phyloP scores from a whole-genome alignment of 108 stramenopile genomes.

The Fistulifera pelliculosa region DNA sequence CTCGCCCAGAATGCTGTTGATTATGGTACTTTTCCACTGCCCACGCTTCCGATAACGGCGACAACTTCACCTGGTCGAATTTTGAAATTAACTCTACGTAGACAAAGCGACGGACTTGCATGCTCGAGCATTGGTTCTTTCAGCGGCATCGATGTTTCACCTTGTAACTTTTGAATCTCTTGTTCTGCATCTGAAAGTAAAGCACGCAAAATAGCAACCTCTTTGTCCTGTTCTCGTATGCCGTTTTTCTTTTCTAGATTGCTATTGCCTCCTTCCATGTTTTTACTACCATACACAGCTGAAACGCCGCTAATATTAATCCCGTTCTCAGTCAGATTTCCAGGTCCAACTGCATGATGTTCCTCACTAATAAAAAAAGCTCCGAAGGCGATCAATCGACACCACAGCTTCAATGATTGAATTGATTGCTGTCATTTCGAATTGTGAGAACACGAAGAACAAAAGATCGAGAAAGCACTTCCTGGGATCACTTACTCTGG shows the following conservation, averaged over 20 bases:
- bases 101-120: slow-evolving; percentile 7
- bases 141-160: slow-evolving; percentile 1
- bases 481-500: slow-evolving; percentile 16
- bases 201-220: slow-evolving; percentile 54
- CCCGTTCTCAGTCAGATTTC: slow-evolving; percentile 23
- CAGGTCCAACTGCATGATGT: slow-evolving; percentile 35
- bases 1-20: slow-evolving; percentile 72
- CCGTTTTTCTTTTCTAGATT: slow-evolving; percentile 4
- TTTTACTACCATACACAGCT: slow-evolving; percentile 5
- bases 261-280: slow-evolving; percentile 4
- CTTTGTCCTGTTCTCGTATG: slow-evolving; percentile 41
- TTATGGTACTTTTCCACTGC: slow-evolving; percentile 65
- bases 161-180: slow-evolving; percentile 27
- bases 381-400: slow-evolving; percentile 62
- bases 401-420: slow-evolving; percentile 89
- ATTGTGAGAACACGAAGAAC: slow-evolving; percentile 30
- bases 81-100: slow-evolving; percentile 75
- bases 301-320: background rate
- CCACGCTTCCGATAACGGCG: slow-evolving; percentile 82
- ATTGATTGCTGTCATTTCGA: slow-evolving; percentile 53
- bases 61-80: slow-evolving; percentile 67
- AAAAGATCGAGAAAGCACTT: background rate
- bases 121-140: slow-evolving; percentile 49
- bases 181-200: slow-evolving; percentile 63
- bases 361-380: slow-evolving; percentile 72